phyloP scores from a whole-genome alignment of 164 flowering plant genomes.

The Umbellularia californica region DNA sequence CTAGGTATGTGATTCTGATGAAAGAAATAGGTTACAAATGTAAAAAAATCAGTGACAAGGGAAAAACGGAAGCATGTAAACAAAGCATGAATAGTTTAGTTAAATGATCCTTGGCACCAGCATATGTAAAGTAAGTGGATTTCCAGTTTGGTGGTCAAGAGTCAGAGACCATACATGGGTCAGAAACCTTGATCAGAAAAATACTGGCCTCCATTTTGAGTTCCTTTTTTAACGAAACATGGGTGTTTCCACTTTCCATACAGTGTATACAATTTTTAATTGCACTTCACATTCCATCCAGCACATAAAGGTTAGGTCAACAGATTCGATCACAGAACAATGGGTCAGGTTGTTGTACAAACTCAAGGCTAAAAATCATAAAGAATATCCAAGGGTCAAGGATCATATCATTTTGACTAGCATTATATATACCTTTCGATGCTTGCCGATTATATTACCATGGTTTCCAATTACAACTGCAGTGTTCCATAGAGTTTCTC shows the following conservation, averaged over 20 bases:
- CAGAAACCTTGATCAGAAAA: too few species aligned
- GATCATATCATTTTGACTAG: background rate
- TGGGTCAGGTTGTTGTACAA: background rate
- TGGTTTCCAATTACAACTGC: slow-evolving; percentile 89
- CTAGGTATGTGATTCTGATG: slow-evolving; percentile 95
- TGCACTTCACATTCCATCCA: too few species aligned
- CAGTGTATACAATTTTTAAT: too few species aligned
- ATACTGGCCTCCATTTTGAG: too few species aligned
- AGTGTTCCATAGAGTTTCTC: slow-evolving; percentile 94
- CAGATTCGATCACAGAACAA: background rate
- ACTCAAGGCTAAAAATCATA: background rate
- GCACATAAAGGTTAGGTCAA: background rate
- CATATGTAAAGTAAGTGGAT: background rate
- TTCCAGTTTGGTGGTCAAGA: background rate
- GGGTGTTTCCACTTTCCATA: too few species aligned
- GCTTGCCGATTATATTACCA: slow-evolving; percentile 96
- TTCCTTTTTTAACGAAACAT: too few species aligned
- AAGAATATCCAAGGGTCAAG: background rate
- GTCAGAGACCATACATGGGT: background rate
- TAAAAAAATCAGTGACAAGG: background rate
- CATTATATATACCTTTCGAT: slow-evolving; percentile 68
- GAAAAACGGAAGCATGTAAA: background rate
- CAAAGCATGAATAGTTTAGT: background rate
- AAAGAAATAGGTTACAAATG: slow-evolving; percentile 4
- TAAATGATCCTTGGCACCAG: background rate